These are phyloP conservation scores for Teratosphaeria viscida DNA, from an alignment of 2,329 filamentous ascomycete genomes.

Conservation along the genomic window DNA sequence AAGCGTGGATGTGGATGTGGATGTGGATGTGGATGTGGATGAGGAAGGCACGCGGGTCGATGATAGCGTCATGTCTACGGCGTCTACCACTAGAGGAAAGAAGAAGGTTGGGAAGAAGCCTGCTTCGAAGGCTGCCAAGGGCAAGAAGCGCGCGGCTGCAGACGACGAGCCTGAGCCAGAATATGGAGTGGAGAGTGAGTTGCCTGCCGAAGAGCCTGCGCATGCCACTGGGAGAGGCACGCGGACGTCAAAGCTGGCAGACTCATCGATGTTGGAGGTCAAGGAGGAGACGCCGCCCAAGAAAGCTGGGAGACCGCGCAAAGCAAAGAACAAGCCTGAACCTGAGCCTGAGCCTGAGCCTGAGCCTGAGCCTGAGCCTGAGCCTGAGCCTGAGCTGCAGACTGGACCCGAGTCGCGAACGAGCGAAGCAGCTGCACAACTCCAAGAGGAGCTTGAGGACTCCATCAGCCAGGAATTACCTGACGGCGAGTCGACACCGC, in stretches of 20 bases:
- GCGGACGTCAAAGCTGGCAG: conserved; percentile 17
- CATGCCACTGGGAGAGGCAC: conserved; percentile 11
- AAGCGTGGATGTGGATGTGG: neutral
- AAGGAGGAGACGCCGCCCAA: conserved; percentile 17
- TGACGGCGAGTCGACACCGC: conserved; percentile 18
- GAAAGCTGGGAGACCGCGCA: conserved; percentile 19
- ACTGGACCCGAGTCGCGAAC: conserved; percentile 8
- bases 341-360: conserved; percentile 13
- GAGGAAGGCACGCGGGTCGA: conserved; percentile 35
- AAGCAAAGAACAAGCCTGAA: conserved; percentile 21
- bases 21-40: neutral
- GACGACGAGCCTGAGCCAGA: conserved; percentile 4
- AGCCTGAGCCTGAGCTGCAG: conserved; percentile 15
- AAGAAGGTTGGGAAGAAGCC: conserved; percentile 27
- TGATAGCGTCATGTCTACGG: conserved; percentile 43
- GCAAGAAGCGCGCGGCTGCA: conserved; percentile 17
- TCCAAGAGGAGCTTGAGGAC: conserved; percentile 24
- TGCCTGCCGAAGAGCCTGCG: conserved; percentile 1
- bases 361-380: conserved; percentile 10
- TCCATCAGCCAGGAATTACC: conserved; percentile 14
- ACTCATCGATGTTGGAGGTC: conserved; percentile 20
- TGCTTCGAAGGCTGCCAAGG: conserved; percentile 39
- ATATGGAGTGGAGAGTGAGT: neutral
- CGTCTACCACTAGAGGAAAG: conserved; percentile 31
- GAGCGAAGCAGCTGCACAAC: conserved; percentile 19